phyloP scores from a whole-genome alignment of 176 grass and related monocot genomes.

The Aechmea fasciata region DNA sequence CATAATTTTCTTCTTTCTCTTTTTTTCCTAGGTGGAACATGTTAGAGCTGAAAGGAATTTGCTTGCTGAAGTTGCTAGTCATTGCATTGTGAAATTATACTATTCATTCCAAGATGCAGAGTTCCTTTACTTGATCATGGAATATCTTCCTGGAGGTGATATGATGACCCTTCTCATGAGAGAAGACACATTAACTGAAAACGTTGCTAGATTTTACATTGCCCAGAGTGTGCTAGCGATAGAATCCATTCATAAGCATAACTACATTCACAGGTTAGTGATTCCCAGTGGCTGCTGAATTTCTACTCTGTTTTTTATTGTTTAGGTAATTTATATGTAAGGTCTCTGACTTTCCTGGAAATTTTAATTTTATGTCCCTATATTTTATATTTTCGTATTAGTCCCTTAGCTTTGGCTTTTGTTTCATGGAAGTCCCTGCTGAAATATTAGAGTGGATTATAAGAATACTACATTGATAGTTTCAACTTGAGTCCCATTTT shows the following conservation, averaged over 20 bases:
- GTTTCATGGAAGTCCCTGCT: too few species aligned
- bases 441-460: too few species aligned
- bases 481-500: too few species aligned
- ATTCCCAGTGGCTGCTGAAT: background rate
- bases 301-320: background rate
- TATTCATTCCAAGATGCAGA: constrained; percentile 96
- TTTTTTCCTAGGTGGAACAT: constrained; percentile 68
- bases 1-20: background rate
- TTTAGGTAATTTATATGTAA: background rate
- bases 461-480: too few species aligned
- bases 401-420: too few species aligned
- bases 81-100: constrained; percentile 93
- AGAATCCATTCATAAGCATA: constrained; percentile 96
- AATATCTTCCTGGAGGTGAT: constrained; percentile 95
- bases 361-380: too few species aligned
- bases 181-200: constrained; percentile 89
- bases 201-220: constrained; percentile 87
- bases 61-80: constrained; percentile 91
- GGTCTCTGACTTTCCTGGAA: too few species aligned
- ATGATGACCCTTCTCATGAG: constrained; percentile 97
- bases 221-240: constrained; percentile 91
- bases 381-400: too few species aligned
- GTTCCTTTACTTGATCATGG: constrained; percentile 94
- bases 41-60: constrained; percentile 99
- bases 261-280: constrained; percentile 92